Conservation (phyloP, 345 rosid genomes). For the Eucalyptus rudis region DNA sequence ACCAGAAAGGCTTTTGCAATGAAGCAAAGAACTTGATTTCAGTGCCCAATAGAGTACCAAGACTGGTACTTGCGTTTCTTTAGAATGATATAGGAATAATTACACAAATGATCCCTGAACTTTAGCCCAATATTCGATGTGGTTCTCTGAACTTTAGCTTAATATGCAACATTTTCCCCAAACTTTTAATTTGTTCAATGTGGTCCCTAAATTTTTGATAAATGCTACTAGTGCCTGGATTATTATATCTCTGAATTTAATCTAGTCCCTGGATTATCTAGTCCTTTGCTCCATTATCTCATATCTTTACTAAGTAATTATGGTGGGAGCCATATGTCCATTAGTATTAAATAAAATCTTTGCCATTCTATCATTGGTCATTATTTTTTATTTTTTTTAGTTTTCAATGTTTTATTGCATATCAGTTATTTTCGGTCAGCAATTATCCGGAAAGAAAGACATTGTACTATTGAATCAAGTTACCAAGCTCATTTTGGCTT, state of each 20-base stretch:
- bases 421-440: background rate
- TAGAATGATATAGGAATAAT: background rate
- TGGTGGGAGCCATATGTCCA: background rate
- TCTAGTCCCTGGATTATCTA: background rate
- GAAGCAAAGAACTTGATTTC: background rate
- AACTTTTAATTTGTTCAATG: background rate
- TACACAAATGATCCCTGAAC: background rate
- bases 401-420: background rate
- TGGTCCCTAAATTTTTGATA: background rate
- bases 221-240: background rate
- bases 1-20: background rate
- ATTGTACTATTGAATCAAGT: background rate
- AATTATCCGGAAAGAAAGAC: background rate
- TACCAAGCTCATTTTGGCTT: background rate
- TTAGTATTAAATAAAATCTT: background rate
- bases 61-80: background rate
- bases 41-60: background rate
- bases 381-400: background rate
- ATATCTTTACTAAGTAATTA: background rate
- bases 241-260: background rate
- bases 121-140: background rate
- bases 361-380: background rate
- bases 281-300: background rate
- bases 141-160: background rate
- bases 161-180: background rate